Conservation (phyloP, 2,329 filamentous ascomycete genomes). For the Colletotrichum sp. region DNA sequence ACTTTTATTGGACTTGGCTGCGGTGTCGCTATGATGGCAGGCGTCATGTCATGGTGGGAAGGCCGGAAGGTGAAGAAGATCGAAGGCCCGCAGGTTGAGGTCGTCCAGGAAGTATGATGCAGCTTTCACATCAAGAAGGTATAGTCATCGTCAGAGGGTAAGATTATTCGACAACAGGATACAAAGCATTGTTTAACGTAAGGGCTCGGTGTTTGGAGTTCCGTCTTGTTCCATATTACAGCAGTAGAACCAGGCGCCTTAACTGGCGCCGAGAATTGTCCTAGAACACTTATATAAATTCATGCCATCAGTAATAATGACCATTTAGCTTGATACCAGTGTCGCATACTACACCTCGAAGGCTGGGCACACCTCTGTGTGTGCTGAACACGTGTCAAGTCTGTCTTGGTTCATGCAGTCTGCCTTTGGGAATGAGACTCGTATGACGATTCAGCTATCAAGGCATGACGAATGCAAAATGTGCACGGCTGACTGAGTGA, state of each 20-base stretch:
- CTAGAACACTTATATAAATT: neutral
- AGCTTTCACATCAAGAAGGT: rapidly evolving
- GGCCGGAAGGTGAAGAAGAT: slow-evolving; percentile 28
- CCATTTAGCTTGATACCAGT: too few relatives aligned
- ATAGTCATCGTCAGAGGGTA: neutral
- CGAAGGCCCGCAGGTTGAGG: slow-evolving; percentile 24
- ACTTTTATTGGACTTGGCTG: slow-evolving; percentile 27
- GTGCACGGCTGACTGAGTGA: too few relatives aligned
- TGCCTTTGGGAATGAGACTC: too few relatives aligned
- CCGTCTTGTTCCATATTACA: too few relatives aligned
- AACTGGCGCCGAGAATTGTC: rapidly evolving
- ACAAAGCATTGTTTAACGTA: neutral
- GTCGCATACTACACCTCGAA: too few relatives aligned
- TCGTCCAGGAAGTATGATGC: slow-evolving; percentile 16
- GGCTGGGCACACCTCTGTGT: too few relatives aligned
- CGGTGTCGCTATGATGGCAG: slow-evolving; percentile 26
- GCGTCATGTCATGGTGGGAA: slow-evolving; percentile 29
- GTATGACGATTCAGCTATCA: too few relatives aligned
- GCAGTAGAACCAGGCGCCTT: rapidly evolving
- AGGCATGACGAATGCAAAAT: too few relatives aligned
- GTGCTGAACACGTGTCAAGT: too few relatives aligned
- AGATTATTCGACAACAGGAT: neutral
- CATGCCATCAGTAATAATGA: too few relatives aligned
- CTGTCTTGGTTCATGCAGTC: too few relatives aligned
- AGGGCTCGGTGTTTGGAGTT: neutral